Evolutionary conservation across 345 rosid genomes (phyloP).

Genomic region (Eucalyptus fibrosa): DNA sequence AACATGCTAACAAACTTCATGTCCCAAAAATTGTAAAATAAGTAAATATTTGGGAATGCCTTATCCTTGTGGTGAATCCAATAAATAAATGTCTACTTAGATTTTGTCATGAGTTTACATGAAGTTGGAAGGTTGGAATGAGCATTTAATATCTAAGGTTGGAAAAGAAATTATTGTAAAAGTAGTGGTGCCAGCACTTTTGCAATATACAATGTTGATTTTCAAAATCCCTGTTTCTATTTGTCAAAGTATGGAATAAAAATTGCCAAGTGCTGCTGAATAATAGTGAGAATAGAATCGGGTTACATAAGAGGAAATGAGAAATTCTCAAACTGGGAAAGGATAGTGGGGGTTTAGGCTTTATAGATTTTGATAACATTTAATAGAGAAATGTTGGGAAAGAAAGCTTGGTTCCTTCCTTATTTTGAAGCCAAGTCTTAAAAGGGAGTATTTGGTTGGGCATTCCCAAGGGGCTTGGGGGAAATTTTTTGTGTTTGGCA

Average conservation of each 20-base stretch:
- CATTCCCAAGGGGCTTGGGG: no score
- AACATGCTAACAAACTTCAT: not conserved
- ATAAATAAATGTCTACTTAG: fast-evolving
- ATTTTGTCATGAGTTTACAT: not conserved
- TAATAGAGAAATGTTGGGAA: not conserved
- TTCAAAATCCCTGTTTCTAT: no score
- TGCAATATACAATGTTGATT: not conserved
- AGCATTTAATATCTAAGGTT: not conserved
- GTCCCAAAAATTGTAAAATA: not conserved
- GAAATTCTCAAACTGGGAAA: not conserved
- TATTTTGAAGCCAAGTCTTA: not conserved
- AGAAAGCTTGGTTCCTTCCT: not conserved
- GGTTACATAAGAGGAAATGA: not conserved
- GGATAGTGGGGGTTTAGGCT: not conserved
- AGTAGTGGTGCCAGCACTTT: not conserved
- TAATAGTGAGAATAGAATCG: not conserved
- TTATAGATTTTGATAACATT: not conserved
- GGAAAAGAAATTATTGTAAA: not conserved
- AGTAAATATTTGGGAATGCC: no score
- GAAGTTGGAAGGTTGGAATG: not conserved
- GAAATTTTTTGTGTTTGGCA: no score
- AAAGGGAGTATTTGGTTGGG: no score
- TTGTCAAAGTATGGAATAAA: not conserved
- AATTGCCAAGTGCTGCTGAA: fast-evolving
- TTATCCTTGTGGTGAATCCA: no score